Base-by-base conservation (phyloP, 2,329 filamentous ascomycete species). In the Bipolaris bicolor region DNA sequence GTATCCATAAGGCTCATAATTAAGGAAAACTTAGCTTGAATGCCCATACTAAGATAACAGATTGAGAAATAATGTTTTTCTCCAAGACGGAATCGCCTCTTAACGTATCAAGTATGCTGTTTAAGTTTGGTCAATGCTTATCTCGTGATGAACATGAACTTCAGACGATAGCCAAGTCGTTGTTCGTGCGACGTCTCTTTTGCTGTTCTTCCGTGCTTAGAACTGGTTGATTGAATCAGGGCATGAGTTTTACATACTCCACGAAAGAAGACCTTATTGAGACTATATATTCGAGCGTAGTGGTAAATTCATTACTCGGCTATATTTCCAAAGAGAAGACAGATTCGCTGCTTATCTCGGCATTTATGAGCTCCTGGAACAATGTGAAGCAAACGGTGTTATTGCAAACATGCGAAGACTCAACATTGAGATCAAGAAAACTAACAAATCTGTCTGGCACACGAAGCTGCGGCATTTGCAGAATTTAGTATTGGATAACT, bases 161-260 rank as follows among this genome's bases (percentile, higher is more conserved):
- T 10, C 26, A 10, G 26, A 29, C 7, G 26, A 10, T 29, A 10
- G 26, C 26, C 22, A 22, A 0, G 81, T 78, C 40, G 76, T 79
- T 0, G 13, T 55, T 3, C 82, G 77, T 52, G 73, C 78, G 2
- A 76, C 77, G 0, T 53, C 26, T 29, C 26, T 29, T 29, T 29
- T 10, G 26, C 9, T 29, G 9, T 29, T 29, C 7, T 29, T 29
- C 26, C 9, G 6, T 29, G 26, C 26, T 10, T 29, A 3, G 26
- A 29, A 29, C 9, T 7, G 7, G 7, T 29, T 7, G 9, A 10
- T 29, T 10, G 2, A 7, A 10, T 29, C 26, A 29, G 26, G 1
- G 9, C 6, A 29, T 82, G 0, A 72, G 82, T 7, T 79, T 81
- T 0, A 79, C 71, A 1, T 73, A 52, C 9, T 84, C 84, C 4